These are phyloP conservation scores for Scedosporium boydii DNA, from an alignment of 2,329 filamentous ascomycete species.

Conservation along the genomic window DNA sequence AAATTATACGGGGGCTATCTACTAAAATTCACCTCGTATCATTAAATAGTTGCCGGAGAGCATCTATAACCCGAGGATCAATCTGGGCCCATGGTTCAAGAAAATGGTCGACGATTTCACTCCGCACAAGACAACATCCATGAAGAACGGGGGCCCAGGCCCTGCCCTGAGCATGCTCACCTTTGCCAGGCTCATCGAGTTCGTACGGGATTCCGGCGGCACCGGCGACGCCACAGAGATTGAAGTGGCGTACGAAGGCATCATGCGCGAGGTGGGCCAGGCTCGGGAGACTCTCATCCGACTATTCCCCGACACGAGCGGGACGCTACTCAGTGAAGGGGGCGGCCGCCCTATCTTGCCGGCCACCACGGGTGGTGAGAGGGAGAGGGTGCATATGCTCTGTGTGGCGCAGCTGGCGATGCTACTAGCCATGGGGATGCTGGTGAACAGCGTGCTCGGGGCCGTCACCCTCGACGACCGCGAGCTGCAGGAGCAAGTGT, in stretches of 20 bases:
- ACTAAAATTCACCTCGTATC: not conserved
- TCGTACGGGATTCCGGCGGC: slow-evolving; percentile 11
- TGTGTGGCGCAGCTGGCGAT: slow-evolving; percentile 12
- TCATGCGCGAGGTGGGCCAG: not conserved
- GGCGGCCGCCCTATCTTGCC: not conserved
- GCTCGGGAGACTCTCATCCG: not conserved
- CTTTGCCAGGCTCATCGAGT: slow-evolving; percentile 12
- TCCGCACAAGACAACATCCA: not conserved
- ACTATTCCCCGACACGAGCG: slow-evolving; percentile 5
- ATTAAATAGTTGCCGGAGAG: slow-evolving; percentile 20
- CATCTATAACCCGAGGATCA: slow-evolving; percentile 18
- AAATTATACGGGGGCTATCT: no score
- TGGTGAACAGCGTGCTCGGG: slow-evolving; percentile 16
- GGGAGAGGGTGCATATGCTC: not conserved
- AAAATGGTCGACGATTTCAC: slow-evolving; percentile 9
- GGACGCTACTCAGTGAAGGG: slow-evolving; percentile 1
- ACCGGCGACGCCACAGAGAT: slow-evolving; percentile 12
- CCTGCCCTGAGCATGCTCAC: slow-evolving; percentile 5
- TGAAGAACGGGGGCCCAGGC: not conserved
- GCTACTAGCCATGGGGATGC: slow-evolving; percentile 13
- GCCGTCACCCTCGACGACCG: slow-evolving; percentile 11
- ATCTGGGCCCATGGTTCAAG: slow-evolving; percentile 14
- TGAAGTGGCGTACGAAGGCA: slow-evolving; percentile 10
- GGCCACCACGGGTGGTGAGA: not conserved
- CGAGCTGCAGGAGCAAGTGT: slow-evolving; percentile 11